Evolutionary conservation across 1,139 yeast species (phyloP).

Genomic region (Geotrichum europaeum): DNA sequence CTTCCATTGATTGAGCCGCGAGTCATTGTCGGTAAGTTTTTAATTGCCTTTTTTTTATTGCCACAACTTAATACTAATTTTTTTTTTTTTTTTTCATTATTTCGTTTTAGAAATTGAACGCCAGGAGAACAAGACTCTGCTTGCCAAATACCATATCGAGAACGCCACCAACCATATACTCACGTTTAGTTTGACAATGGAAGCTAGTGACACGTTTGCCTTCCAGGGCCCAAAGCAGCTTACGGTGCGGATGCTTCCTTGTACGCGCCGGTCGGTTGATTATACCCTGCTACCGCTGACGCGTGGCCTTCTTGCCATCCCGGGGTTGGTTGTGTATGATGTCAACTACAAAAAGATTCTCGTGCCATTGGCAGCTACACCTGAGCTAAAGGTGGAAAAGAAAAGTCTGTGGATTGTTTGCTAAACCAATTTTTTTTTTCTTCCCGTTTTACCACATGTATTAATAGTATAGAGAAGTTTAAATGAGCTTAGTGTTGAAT

Average conservation of each 20-base stretch:
- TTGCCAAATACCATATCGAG: constrained; percentile 48
- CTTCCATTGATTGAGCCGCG: constrained; percentile 68
- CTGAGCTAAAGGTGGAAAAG: constrained; percentile 30
- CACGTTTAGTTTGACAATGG: constrained; percentile 50
- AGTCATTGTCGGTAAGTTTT: constrained; percentile 41
- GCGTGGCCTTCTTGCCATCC: constrained; percentile 41
- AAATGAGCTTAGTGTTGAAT: background rate
- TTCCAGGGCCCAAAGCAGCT: constrained; percentile 36
- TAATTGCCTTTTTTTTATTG: constrained; percentile 3
- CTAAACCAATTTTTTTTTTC: background rate
- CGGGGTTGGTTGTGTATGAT: constrained; percentile 56
- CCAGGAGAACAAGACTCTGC: constrained; percentile 2
- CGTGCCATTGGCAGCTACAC: constrained; percentile 46
- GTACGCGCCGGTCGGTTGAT: constrained; percentile 45
- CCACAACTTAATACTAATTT: background rate
- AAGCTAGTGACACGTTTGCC: constrained; percentile 37
- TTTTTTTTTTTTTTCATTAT: background rate
- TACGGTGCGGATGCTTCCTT: constrained; percentile 55
- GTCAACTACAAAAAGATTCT: constrained; percentile 61
- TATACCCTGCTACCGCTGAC: constrained; percentile 34
- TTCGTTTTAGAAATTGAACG: constrained; percentile 6
- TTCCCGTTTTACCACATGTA: background rate
- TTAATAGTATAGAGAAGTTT: background rate
- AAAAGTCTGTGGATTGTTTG: constrained; percentile 14
- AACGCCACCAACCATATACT: constrained; percentile 69